A percentile compares a stretch with the other conserved stretches of the same genome.
These are phyloP conservation scores for Fusarium caatingaense DNA, from an alignment of 2,329 filamentous ascomycete genomes.

Conservation along the genomic window DNA sequence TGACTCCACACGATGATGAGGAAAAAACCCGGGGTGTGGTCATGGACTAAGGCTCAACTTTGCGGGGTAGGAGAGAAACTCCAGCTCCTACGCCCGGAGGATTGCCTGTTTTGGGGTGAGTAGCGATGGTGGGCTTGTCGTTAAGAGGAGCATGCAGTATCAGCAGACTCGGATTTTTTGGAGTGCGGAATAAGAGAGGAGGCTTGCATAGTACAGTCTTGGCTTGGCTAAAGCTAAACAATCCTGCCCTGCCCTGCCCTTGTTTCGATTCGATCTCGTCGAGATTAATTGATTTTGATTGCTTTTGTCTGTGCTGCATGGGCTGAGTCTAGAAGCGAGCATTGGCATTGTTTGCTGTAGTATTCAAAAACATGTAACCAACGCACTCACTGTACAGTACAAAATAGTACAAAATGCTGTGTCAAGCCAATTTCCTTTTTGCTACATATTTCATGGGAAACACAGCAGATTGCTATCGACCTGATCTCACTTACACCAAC, in stretches of 20 bases:
- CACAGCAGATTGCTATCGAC: conserved; percentile 9
- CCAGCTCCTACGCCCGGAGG: conserved; percentile 38
- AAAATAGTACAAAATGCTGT: conserved; percentile 11
- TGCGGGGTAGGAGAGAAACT: conserved; percentile 40
- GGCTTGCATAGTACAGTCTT: conserved; percentile 25
- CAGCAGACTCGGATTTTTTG: conserved; percentile 11
- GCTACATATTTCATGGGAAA: neutral
- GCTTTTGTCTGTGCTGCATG: conserved; percentile 24
- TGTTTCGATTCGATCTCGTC: neutral
- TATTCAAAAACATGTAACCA: conserved; percentile 6
- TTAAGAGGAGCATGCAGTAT: conserved; percentile 16
- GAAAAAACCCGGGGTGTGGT: conserved; percentile 30
- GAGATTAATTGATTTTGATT: conserved; percentile 6
- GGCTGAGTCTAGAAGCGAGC: conserved; percentile 34
- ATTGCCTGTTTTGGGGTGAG: conserved; percentile 41
- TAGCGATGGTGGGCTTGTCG: conserved; percentile 39
- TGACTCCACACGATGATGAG: conserved; percentile 17
- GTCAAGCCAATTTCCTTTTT: conserved; percentile 12
- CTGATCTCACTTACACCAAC: conserved; percentile 21
- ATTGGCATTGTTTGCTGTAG: conserved; percentile 21
- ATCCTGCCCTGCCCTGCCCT: neutral
- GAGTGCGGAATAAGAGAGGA: neutral
- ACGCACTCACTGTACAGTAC: neutral
- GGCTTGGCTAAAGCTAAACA: conserved; percentile 1
- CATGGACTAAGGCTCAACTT: conserved; percentile 20